Evolutionary conservation across 768 basidiomycete genomes (phyloP).

Genomic region (Rhodotorula kratochvilovae): DNA sequence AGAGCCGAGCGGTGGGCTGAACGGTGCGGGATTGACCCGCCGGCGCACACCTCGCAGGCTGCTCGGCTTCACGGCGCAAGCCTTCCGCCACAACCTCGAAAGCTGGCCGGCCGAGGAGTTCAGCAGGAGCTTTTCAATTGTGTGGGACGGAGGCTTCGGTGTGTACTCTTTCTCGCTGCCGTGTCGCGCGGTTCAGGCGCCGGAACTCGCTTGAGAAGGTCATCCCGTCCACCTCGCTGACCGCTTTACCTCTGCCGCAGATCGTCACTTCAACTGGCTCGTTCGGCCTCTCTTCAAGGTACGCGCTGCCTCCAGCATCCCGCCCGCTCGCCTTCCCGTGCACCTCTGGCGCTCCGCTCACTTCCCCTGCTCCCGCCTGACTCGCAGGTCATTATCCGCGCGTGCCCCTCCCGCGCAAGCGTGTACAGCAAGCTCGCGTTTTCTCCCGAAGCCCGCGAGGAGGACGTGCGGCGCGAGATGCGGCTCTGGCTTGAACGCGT

Average conservation of each 20-base stretch:
- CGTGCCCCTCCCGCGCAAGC: slow-evolving; percentile 1
- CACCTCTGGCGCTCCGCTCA: neutral
- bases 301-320: neutral
- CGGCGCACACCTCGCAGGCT: neutral
- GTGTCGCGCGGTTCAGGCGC: too few relatives aligned
- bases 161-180: too few relatives aligned
- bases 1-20: fast-evolving
- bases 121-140: neutral
- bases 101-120: slow-evolving; percentile 3
- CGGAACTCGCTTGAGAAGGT: too few relatives aligned
- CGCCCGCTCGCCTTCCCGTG: too few relatives aligned
- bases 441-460: neutral
- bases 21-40: too few relatives aligned
- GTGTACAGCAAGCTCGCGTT: neutral
- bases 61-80: neutral
- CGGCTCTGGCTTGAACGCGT: neutral
- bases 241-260: neutral
- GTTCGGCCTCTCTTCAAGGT: slow-evolving; percentile 30
- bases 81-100: neutral
- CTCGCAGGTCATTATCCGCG: slow-evolving; percentile 13
- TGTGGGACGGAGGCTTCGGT: slow-evolving; percentile 19
- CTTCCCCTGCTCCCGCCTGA: neutral
- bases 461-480: neutral
- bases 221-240: too few relatives aligned
- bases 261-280: slow-evolving; percentile 16